Evolutionary conservation across 2,329 filamentous ascomycete genomes (phyloP), one percentile per base, ranked within the genome.

Genomic region (Colletotrichum euphorbiae): DNA sequence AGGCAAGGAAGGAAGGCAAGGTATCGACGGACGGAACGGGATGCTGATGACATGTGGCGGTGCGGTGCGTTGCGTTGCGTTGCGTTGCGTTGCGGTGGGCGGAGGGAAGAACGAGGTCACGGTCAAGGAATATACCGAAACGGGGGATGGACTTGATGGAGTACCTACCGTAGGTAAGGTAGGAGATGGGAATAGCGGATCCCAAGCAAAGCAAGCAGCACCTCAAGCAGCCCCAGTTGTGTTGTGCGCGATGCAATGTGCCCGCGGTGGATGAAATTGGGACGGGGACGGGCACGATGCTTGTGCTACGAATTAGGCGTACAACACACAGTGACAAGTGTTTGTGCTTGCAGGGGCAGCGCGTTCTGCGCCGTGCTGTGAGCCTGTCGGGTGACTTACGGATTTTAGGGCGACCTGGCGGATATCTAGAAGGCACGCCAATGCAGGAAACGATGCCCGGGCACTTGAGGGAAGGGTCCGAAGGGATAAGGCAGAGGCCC

Each of bases 101-200:
- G 21, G 31, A 38, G 60, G 54, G 40, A 33, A 65, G 54, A 50
- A 59, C 38, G 52, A 65, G 24, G 61, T 33, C 46, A 68, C 65
- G 60, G 65, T 59, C 54, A 54, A 54, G 66, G 66, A 69, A 69
- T 60, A 46, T 60, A 69, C 66, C 66, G 61, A 69, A 59, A 65
- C 61, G 66, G 61, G 62, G 46, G 60, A 54, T 40, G 52, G 54
- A 28, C 28, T 28, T 28, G 42, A 43, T 46, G 46, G 61, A 43
- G 48, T n/a, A n/a, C n/a, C n/a, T n/a, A n/a, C n/a, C n/a, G n/a
- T n/a, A n/a, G n/a, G n/a, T n/a, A n/a, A n/a, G n/a, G n/a, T 11
- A 28, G 21, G 56, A 28, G 24, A 61, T 61, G 58, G 59, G 38
- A 46, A 51, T 57, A 62, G 64, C 59, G 64, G 51, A 67, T 51